Evolutionary conservation across 2,329 filamentous ascomycete species (phyloP), one percentile per base, ranked within the genome.

Genomic region (Aspergillus sclerotialis): DNA sequence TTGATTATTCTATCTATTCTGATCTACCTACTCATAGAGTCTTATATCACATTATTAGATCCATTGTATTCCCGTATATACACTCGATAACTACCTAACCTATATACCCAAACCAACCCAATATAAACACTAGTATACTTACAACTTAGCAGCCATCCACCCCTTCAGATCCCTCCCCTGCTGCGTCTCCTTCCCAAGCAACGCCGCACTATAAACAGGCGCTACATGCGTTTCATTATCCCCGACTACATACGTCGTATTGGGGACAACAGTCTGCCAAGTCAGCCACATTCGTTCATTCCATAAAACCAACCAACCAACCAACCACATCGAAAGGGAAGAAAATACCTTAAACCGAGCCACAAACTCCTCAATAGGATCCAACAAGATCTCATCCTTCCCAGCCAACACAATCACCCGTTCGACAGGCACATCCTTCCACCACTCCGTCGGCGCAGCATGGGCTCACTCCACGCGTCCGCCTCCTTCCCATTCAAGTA

Each of bases 401-500:
- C 76, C 76, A 4, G 61, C 71, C 47, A 70, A 65, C 10, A 79
- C 56, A 25, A 77, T 43, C 2, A 78, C 60, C 28, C 68, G 61
- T 34, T 64, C 57, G 7, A 72, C 63, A 7, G 64, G 58, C 1
- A 68, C 56, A 11, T 59, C 65, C 21, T 55, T 50, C 69, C 75
- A 80, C 74, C 75, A 79, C 7, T 62, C 58, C 7, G 55, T 35
- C 2, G 65, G 58, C 0, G 72, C 75, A 45, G 45, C 7, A 55
- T 49, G 0, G 75, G 66, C 48, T 77, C 68, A 40, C 60, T 73
- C 55, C 77, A 80, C 18, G 56, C 53, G 49, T 75, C 70, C 2
- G 45, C 43, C 10, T 33, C 31, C n/a, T 50, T 46, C 29, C 54
- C 62, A 26, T 33, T 24, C 4, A 75, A 50, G 49, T 73, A 77